These are phyloP conservation scores for Pichia sp. DNA, from an alignment of 1,139 yeast genomes.

Conservation along the genomic window DNA sequence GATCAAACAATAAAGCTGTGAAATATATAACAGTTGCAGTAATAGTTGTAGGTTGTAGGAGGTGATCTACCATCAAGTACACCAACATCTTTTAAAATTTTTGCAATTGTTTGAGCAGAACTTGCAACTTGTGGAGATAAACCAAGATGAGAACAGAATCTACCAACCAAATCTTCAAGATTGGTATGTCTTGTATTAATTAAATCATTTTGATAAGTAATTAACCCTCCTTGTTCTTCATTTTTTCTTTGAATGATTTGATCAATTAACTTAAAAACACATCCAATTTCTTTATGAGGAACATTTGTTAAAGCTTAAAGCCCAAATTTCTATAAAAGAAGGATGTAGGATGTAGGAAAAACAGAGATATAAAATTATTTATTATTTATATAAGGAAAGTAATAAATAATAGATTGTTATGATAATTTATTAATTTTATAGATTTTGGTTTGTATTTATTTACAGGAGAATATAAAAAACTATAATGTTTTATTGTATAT, in stretches of 20 bases:
- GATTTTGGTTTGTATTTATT: no score
- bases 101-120: conserved; percentile 90
- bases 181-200: conserved; percentile 83
- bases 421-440: no score
- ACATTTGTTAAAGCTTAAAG: conserved; percentile 93
- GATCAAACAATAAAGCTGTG: conserved; percentile 83
- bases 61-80: conserved; percentile 95
- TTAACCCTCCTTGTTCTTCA: conserved; percentile 31
- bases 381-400: no score
- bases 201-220: conserved; percentile 42
- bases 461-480: no score
- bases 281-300: conserved; percentile 90
- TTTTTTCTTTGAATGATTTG: conserved; percentile 66
- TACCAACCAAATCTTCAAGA: conserved; percentile 89
- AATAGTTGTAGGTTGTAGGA: conserved; percentile 91
- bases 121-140: conserved; percentile 77
- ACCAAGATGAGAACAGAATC: conserved; percentile 94
- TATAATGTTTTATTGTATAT: no score
- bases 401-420: no score
- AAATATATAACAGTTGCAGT: conserved; percentile 97
- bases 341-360: no score
- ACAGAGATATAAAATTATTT: no score
- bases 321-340: conserved; percentile 92
- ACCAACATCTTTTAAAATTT: conserved; percentile 84
- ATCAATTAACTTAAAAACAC: conserved; percentile 76